Evolutionary conservation across 345 rosid genomes (phyloP).

Genomic region (Draba incana): DNA sequence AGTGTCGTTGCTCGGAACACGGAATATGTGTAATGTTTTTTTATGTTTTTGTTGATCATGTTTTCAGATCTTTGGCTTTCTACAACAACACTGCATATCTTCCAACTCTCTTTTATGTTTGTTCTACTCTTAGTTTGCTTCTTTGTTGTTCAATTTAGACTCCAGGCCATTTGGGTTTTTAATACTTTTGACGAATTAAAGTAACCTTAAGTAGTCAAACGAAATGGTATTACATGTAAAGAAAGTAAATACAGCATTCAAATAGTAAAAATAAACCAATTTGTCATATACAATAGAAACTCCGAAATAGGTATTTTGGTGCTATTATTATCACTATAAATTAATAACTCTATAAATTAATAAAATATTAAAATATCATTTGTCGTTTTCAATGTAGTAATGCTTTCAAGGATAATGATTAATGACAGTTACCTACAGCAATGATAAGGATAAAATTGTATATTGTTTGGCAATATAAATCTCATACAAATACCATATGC

Average conservation of each 20-base stretch:
- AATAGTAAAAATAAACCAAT: no score
- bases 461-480: conserved; percentile 18
- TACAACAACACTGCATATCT: conserved; percentile 11
- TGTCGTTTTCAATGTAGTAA: no score
- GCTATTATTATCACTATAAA: no score
- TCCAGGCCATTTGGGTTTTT: conserved; percentile 6
- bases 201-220: no score
- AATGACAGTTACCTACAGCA: background rate
- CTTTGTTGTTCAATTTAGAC: conserved; percentile 27
- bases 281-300: no score
- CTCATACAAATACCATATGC: conserved; percentile 18
- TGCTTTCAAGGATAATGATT: background rate
- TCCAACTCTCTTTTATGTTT: conserved; percentile 9
- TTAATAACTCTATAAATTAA: no score
- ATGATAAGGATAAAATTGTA: background rate
- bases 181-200: background rate
- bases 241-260: no score
- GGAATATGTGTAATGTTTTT: conserved; percentile 22
- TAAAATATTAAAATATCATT: no score
- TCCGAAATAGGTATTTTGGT: no score
- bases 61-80: conserved; percentile 17
- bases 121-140: conserved; percentile 21
- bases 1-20: conserved; percentile 9
- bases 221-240: no score
- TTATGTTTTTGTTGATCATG: conserved; percentile 24